Evolutionary conservation across 1,284 basidiomycete genomes (phyloP), one percentile per base, ranked within the genome.

Genomic region (Leccinum insolens): DNA sequence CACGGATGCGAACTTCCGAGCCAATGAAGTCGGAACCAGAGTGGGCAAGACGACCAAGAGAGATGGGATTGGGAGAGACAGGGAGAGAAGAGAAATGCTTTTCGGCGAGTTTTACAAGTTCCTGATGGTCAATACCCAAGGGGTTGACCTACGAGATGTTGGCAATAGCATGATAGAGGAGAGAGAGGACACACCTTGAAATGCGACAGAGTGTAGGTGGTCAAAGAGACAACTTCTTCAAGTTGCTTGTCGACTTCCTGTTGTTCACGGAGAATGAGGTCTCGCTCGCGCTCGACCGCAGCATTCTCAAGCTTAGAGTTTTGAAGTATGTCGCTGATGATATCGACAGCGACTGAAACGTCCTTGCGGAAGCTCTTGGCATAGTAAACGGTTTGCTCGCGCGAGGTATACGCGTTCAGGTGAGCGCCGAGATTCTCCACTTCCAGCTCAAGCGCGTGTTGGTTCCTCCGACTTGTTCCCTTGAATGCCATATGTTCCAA

Each of bases 351-450:
- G 69, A 88, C 88, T 41, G 90, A 89, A 20, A 99, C 95, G 80
- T 99, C 98, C 86, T 97, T 94, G 80, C 93, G 89, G 90, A 99
- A 99, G 78, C 94, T 93, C 88, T 99, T 99, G 78, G 97, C 97
- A 80, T 99, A 99, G 86, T 99, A 99, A 71, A 99, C 96, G 39
- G 98, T 99, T 84, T 99, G 97, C 84, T 99, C 97, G 72, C 97
- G 90, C 57, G 96, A 98, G 20, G 97, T 99, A 85, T 99, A 99
- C 66, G 98, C 97, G 81, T 99, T 99, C 70, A 99, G 84, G 81
- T 99, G 97, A 52, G 97, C 95, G 73, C 98, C 98, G 70, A 99
- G 86, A 85, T 98, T 98, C 84, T 99, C 97, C 61, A 99, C 97
- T 82, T 99, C 96, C 69, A 99, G 88, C 83, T 99, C 98, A 68